Conservation (phyloP, 805 yeast species). For the Ogataea pilisensis region DNA sequence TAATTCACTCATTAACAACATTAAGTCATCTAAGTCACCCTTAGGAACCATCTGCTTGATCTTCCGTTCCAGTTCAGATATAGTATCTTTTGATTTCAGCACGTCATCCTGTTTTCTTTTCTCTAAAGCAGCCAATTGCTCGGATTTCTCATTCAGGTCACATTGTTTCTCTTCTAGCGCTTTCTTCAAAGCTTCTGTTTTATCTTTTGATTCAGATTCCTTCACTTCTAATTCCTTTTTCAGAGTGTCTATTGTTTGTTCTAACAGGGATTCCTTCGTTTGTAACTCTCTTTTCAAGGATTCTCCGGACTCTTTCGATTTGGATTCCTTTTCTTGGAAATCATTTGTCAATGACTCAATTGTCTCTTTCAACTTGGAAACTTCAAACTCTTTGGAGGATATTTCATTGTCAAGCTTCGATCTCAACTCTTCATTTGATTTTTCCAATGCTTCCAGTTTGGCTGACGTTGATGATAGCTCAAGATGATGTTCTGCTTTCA, state of each 20-base stretch:
- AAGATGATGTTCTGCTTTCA: not conserved
- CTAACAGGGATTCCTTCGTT: not conserved
- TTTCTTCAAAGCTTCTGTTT: not conserved
- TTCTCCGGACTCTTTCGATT: not conserved
- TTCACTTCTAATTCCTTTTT: not conserved
- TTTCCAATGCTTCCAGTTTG: not conserved
- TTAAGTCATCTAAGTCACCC: constrained; percentile 65
- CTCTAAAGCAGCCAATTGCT: constrained; percentile 1
- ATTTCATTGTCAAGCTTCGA: not conserved
- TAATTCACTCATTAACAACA: constrained; percentile 71
- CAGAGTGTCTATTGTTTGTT: not conserved
- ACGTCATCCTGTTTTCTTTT: constrained; percentile 1
- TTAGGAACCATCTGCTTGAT: constrained; percentile 37
- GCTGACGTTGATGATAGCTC: not conserved
- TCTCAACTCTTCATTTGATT: not conserved
- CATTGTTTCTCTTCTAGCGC: constrained; percentile 4
- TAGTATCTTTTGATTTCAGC: constrained; percentile 6
- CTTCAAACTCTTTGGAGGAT: not conserved
- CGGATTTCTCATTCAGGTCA: not conserved
- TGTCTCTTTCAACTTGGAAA: not conserved
- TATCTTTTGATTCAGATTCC: not conserved
- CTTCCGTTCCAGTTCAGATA: constrained; percentile 1
- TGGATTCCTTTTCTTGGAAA: too few species aligned
- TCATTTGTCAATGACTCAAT: not conserved
- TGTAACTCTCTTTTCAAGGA: not conserved